These are phyloP conservation scores for Ceratopteris richardii DNA, from an alignment of 75 land plant genomes.

Conservation along the genomic window DNA sequence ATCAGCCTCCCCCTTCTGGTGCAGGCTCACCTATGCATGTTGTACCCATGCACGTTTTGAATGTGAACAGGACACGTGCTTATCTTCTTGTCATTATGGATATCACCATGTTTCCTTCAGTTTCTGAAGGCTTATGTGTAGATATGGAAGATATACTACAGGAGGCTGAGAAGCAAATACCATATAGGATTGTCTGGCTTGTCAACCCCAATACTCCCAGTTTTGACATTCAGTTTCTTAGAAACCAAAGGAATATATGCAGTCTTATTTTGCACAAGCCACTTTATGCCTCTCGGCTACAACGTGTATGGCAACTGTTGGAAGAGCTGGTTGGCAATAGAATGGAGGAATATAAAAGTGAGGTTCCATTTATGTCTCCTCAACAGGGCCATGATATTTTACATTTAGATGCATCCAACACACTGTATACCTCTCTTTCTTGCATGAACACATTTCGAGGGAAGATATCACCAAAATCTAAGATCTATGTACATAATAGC, in stretches of 20 bases:
- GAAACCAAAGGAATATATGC: conserved; percentile 10
- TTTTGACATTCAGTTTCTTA: conserved; percentile 10
- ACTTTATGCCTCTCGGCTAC: conserved; percentile 51
- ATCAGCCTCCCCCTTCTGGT: too few relatives aligned
- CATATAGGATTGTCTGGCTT: conserved; percentile 48
- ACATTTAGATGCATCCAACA: neutral
- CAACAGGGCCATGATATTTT: neutral
- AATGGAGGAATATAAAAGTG: neutral
- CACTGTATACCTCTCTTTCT: neutral
- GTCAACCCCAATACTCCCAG: conserved; percentile 18
- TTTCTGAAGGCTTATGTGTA: conserved; percentile 11
- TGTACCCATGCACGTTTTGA: too few relatives aligned
- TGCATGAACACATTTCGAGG: conserved; percentile 3
- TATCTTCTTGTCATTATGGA: conserved; percentile 32
- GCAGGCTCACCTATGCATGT: conserved; percentile 1
- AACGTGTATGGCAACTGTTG: conserved; percentile 28
- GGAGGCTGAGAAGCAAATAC: neutral
- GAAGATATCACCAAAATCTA: neutral
- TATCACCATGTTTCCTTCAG: conserved; percentile 20
- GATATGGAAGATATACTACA: conserved; percentile 10
- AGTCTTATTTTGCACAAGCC: conserved; percentile 51
- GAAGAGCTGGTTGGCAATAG: conserved; percentile 22
- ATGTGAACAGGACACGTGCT: neutral
- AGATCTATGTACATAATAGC: too few relatives aligned
- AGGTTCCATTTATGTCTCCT: neutral